A percentile compares a stretch with the other conserved stretches of the same genome.
These are phyloP conservation scores for Falciphora oryzae DNA, from an alignment of 2,329 filamentous ascomycete species.

Conservation along the genomic window DNA sequence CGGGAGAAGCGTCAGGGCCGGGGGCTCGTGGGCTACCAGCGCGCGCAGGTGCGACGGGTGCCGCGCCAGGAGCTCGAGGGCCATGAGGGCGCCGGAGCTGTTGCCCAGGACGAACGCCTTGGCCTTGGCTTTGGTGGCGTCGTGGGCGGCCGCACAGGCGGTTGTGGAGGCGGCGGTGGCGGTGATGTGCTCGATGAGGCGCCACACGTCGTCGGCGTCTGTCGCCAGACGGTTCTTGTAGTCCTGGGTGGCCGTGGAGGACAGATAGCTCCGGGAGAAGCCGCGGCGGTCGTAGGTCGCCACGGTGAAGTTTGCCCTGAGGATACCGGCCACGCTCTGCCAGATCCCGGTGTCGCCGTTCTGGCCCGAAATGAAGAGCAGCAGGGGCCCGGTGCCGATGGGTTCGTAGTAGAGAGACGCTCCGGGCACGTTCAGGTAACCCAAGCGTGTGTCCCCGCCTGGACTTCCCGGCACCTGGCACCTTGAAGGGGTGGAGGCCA, in stretches of 20 bases:
- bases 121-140: not conserved
- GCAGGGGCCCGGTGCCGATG: not conserved
- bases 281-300: conserved; percentile 1
- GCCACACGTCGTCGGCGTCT: not conserved
- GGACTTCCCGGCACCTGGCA: too few relatives aligned
- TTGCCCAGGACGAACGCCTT: not conserved
- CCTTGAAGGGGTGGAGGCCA: too few relatives aligned
- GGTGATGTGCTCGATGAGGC: not conserved
- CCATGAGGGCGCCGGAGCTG: not conserved
- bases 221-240: not conserved
- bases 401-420: too few relatives aligned
- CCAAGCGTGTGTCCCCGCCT: too few relatives aligned
- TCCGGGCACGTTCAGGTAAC: too few relatives aligned
- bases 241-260: not conserved
- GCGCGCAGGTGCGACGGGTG: not conserved
- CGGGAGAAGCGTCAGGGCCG: not conserved
- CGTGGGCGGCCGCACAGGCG: not conserved
- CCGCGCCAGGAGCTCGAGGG: not conserved
- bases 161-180: not conserved
- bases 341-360: not conserved
- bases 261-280: not conserved
- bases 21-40: not conserved
- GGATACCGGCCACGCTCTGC: not conserved
- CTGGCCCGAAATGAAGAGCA: not conserved
- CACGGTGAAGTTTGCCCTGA: not conserved